Percentiles rank a stretch among this genome's conserved stretches.
Evolutionary conservation across 805 yeast species (phyloP).

Genomic region (Candida lessepsii): DNA sequence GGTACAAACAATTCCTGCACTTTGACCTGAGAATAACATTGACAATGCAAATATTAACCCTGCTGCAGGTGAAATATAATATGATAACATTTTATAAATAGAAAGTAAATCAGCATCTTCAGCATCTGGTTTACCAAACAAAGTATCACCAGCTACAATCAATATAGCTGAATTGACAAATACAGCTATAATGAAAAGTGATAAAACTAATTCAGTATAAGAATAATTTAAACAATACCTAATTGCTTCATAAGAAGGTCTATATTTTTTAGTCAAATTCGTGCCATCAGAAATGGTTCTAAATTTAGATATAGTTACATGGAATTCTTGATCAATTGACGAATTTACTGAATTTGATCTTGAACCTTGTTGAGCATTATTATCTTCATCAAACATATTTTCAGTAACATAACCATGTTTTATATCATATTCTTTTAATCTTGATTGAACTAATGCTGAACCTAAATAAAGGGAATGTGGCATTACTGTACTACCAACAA

Average conservation of each 20-base stretch:
- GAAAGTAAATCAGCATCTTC: constrained; percentile 46
- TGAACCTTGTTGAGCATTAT: neutral
- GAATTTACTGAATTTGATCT: constrained; percentile 2
- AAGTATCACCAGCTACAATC: constrained; percentile 44
- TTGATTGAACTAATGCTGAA: constrained; percentile 43
- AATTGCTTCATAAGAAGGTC: constrained; percentile 80
- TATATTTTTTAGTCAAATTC: constrained; percentile 33
- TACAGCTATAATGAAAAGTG: constrained; percentile 84
- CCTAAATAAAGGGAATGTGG: constrained; percentile 47
- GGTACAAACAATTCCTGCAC: constrained; percentile 49
- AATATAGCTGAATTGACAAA: constrained; percentile 82
- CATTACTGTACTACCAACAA: constrained; percentile 49
- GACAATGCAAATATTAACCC: constrained; percentile 45
- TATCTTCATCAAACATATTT: constrained; percentile 1
- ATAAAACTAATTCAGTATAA: constrained; percentile 76
- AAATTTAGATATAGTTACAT: constrained; percentile 18
- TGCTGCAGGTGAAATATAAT: constrained; percentile 44
- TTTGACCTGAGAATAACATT: constrained; percentile 46
- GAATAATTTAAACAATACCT: constrained; percentile 77
- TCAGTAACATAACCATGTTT: constrained; percentile 26
- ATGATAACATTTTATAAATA: constrained; percentile 43
- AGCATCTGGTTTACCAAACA: constrained; percentile 44
- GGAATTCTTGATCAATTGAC: constrained; percentile 12
- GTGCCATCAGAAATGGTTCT: constrained; percentile 16
- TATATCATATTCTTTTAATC: constrained; percentile 42